Evolutionary conservation across 805 yeast genomes (phyloP), one percentile per base, ranked within the genome.

Genomic region (Wickerhamiella alocasiicola): DNA sequence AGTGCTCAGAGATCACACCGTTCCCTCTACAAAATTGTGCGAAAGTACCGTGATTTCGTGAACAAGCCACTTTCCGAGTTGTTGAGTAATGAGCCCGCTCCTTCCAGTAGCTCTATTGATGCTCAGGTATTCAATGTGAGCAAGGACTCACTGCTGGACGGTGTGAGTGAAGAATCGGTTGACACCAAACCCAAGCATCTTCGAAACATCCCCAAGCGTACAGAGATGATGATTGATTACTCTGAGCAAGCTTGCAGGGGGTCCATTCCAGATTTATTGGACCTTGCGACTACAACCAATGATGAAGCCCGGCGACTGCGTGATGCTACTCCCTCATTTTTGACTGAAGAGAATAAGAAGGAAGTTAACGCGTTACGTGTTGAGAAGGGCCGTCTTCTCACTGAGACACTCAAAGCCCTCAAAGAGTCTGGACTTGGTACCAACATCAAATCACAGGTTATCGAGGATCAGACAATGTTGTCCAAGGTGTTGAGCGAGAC

Each of bases 1-100:
- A 83, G 95, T 60, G 91, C 98, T 5, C 76, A 84, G 48, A 73
- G 80, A 36, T 85, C 96, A 1, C 98, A 93, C 55, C 74, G 75
- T 48, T 74, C 69, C 50, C 73, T 91, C 40, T 88, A 78, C 71
- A 91, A 85, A 59, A 57, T 81, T 39, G 80, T 88, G 9, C 70
- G 85, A 44, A 84, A 84, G 57, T 91, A 82, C 56, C 72, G 97
- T 40, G 68, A 69, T 2, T 52, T 78, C 24, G 58, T 87, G 9
- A 56, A 67, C 5, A 67, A 67, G 18, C 65, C 71, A 1, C 74
- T 81, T 0, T 59, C 68, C 1, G 49, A 68, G 0, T 43, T 79
- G 3, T 69, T 85, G 19, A 30, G 29, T 23, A 28, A 16, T 29
- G 43, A 39, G 40, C 36, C 31, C 4, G 23, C 26, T 5, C 11